Evolutionary conservation across 495 filamentous ascomycete species (phyloP).

Genomic region (Staphylotrichum longicolle): DNA sequence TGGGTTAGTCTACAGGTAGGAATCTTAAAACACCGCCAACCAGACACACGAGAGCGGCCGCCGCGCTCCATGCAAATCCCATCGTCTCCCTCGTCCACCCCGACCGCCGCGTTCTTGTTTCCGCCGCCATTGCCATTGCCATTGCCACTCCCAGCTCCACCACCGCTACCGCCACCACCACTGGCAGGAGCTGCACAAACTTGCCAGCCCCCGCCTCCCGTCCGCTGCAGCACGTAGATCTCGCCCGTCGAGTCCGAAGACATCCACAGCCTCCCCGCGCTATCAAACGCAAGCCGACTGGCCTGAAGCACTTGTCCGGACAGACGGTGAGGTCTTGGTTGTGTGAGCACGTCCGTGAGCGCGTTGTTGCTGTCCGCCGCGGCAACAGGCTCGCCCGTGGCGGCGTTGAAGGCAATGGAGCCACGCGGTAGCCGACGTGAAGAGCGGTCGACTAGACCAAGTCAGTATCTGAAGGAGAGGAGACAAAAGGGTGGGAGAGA

Average conservation of each 20-base stretch:
- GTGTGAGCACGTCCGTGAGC: conserved; percentile 45
- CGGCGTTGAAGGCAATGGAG: conserved; percentile 39
- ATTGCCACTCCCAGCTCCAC: neutral
- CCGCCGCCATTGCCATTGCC: conserved; percentile 14
- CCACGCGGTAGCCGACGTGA: conserved; percentile 52
- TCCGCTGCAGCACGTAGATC: conserved; percentile 45
- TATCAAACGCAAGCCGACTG: conserved; percentile 49
- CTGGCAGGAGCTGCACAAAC: conserved; percentile 11
- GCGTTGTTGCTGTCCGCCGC: conserved; percentile 36
- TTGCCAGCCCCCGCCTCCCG: neutral
- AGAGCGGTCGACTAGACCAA: conserved; percentile 37
- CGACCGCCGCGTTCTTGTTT: conserved; percentile 3
- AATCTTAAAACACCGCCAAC: conserved; percentile 10
- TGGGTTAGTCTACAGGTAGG: too few relatives aligned
- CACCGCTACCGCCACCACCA: neutral
- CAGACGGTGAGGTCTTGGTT: conserved; percentile 46
- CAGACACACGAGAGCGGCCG: conserved; percentile 6
- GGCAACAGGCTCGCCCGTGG: conserved; percentile 42
- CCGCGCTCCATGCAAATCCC: conserved; percentile 2
- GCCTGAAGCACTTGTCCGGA: conserved; percentile 50
- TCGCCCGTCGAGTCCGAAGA: conserved; percentile 52
- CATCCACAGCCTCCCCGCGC: conserved; percentile 45
- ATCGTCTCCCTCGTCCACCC: conserved; percentile 8
- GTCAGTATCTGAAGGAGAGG: neutral
- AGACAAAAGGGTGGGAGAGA: neutral